These are phyloP conservation scores for Naganishia vaughanmartiniae DNA, from an alignment of 768 basidiomycete genomes.

Conservation along the genomic window DNA sequence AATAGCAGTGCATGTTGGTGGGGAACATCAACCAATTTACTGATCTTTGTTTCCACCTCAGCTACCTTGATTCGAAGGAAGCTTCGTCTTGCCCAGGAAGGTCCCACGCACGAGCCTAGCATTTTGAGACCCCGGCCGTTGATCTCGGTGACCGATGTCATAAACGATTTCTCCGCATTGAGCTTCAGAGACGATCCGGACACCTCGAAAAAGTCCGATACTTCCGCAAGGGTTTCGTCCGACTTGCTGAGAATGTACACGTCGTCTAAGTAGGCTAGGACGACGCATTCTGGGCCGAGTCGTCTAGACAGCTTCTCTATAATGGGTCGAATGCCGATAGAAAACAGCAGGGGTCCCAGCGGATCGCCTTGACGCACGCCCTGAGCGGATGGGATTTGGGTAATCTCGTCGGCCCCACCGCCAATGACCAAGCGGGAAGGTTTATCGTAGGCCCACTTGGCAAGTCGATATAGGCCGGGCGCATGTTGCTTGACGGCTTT, in stretches of 20 bases:
- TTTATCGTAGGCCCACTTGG: conserved; percentile 27
- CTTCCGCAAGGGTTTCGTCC: conserved; percentile 2
- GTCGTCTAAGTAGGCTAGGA: conserved; percentile 38
- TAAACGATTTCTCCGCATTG: conserved; percentile 27
- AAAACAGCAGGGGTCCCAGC: conserved; percentile 36
- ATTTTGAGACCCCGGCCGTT: background rate
- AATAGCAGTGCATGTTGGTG: no score
- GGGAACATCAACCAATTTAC: no score
- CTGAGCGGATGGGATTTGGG: conserved; percentile 26
- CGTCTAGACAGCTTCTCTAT: conserved; percentile 21
- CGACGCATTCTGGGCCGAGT: conserved; percentile 28
- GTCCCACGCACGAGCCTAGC: conserved; percentile 15
- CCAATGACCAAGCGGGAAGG: conserved; percentile 7
- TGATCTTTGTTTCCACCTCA: no score
- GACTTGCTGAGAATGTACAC: conserved; percentile 31
- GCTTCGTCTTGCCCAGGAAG: background rate
- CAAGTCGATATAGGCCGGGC: conserved; percentile 29
- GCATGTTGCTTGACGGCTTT: conserved; percentile 28
- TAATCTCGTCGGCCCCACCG: background rate
- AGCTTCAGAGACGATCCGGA: conserved; percentile 7
- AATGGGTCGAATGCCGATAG: conserved; percentile 28
- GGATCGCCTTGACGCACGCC: conserved; percentile 41
- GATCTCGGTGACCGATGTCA: conserved; percentile 10
- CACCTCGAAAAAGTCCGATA: conserved; percentile 7
- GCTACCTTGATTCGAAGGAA: conserved; percentile 14